phyloP scores from a whole-genome alignment of 1,284 basidiomycete species.

The Xanthoconium separans region DNA sequence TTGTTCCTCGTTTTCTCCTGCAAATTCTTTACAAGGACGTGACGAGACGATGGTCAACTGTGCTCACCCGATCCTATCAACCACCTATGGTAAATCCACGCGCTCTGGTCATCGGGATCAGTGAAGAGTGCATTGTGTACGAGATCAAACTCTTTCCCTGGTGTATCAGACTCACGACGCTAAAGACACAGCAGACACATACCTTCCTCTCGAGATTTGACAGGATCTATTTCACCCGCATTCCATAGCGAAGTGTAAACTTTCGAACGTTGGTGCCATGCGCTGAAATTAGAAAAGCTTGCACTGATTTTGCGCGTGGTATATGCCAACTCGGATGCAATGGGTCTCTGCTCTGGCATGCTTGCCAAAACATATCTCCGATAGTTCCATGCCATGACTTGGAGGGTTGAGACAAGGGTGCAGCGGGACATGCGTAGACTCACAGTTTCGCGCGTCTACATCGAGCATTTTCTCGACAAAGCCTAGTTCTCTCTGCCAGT shows the following conservation, averaged over 20 bases:
- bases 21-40: neutral
- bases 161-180: neutral
- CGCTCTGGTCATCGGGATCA: conserved; percentile 93
- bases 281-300: conserved; percentile 97
- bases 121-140: conserved; percentile 95
- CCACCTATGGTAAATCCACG: conserved; percentile 99
- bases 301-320: conserved; percentile 90
- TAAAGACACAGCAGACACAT: conserved; percentile 16
- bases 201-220: conserved; percentile 66
- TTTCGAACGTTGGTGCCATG: conserved; percentile 97
- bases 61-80: conserved; percentile 72
- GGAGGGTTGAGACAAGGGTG: conserved; percentile 3
- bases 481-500: conserved; percentile 82
- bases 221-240: conserved; percentile 47
- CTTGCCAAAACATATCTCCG: conserved; percentile 78
- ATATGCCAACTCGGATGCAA: conserved; percentile 70
- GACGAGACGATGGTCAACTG: conserved; percentile 11
- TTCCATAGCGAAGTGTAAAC: conserved; percentile 73
- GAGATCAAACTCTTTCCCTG: conserved; percentile 78
- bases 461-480: conserved; percentile 90
- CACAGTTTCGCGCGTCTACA: conserved; percentile 88
- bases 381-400: conserved; percentile 94
- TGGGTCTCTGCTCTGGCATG: conserved; percentile 57
- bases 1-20: conserved; percentile 55
- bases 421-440: conserved; percentile 29